Evolutionary conservation across 2,329 filamentous ascomycete genomes (phyloP), one percentile per base, ranked within the genome.

Genomic region (Fusarium sp.): DNA sequence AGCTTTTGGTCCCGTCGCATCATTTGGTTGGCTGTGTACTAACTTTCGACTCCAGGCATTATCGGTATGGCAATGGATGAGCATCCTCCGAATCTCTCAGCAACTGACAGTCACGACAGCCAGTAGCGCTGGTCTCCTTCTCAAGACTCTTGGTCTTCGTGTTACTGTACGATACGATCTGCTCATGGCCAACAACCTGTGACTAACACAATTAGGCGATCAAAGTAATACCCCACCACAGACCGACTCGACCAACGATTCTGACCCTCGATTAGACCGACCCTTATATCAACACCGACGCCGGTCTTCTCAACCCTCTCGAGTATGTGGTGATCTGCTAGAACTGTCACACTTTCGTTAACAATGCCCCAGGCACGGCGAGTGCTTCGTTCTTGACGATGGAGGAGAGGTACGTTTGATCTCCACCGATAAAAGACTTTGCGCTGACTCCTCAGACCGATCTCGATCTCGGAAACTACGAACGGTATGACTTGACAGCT

Each of bases 311-410:
- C 38, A 69, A 68, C 28, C 78, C 77, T 8, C 71, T 77, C 14
- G 77, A 79, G 75, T 74, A 70, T 24, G 76, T 62, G 23, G 23
- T 40, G 12, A 14, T 26, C 23, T 30, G 30, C 12, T n/a, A 39
- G n/a, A 1, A n/a, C 20, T 21, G 6, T 10, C 11, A 20, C 12
- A 19, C 30, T 39, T 11, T 15, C 10, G 32, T 59, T 71, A 52
- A 71, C 36, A 43, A 19, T 11, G 1, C 40, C n/a, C 17, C 32
- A 91, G 89, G 78, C 93, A 97, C 76, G 94, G 94, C 69, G 94
- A 97, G 81, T 91, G 91, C 70, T 97, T 95, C 76, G 94, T 97
- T 47, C 86, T 96, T 58, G 88, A 92, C 72, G 93, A 96, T 74
- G 92, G 57, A 42, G 63, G 62, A 54, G 62, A 60, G 63, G 68